These are phyloP conservation scores for Carex pumila DNA, from an alignment of 176 grass and related monocot genomes.

Conservation along the genomic window DNA sequence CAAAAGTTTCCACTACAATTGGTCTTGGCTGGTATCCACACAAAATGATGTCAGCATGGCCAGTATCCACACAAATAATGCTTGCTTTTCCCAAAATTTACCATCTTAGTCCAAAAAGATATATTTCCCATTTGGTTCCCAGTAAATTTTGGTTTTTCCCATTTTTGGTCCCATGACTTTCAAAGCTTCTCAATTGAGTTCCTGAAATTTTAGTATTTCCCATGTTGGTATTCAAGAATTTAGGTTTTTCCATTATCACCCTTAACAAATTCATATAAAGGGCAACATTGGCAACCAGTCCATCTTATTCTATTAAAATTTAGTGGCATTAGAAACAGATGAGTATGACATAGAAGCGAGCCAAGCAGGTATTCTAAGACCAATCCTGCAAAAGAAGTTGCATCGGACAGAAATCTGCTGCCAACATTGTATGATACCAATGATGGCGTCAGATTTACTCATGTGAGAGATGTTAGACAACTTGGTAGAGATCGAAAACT, in stretches of 20 bases:
- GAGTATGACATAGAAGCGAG: neutral
- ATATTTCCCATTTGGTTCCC: neutral
- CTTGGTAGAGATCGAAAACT: neutral
- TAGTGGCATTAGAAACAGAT: neutral
- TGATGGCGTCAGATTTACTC: neutral
- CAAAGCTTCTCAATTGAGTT: neutral
- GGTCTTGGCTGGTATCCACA: neutral
- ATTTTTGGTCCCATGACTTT: neutral
- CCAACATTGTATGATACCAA: neutral
- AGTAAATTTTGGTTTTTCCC: neutral
- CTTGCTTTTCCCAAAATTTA: neutral
- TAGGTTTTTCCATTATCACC: neutral
- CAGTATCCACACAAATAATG: neutral
- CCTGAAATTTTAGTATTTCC: neutral
- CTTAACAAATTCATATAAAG: neutral
- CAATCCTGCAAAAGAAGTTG: neutral
- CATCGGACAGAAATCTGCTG: neutral
- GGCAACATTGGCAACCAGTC: neutral
- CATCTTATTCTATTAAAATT: neutral
- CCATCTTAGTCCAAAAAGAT: neutral
- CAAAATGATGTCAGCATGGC: neutral
- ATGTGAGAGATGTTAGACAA: neutral
- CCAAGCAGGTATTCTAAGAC: neutral
- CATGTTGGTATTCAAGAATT: neutral
- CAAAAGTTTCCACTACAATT: neutral